phyloP scores from a whole-genome alignment of 116 monocot genomes.

The Thalassia testudinum region DNA sequence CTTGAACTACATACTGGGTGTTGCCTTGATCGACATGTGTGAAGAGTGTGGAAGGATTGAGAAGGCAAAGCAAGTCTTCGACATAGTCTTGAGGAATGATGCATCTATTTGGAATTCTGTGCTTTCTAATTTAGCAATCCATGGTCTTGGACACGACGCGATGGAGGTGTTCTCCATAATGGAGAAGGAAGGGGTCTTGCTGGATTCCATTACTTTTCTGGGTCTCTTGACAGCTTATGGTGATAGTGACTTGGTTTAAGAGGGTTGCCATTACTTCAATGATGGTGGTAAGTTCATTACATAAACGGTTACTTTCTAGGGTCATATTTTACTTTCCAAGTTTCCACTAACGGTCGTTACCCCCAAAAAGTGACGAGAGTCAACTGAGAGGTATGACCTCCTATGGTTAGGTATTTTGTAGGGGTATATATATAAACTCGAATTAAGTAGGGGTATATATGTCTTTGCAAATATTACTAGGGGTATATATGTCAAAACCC shows the following conservation, averaged over 20 bases:
- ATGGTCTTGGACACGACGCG: conserved; percentile 22
- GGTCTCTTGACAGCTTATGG: conserved; percentile 41
- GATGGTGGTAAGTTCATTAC: too few species aligned
- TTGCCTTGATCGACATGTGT: conserved; percentile 53
- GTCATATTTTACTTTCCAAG: too few species aligned
- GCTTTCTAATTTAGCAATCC: conserved; percentile 29
- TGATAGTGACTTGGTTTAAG: conserved; percentile 37
- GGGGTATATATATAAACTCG: too few species aligned
- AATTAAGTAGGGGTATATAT: too few species aligned
- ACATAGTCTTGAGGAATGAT: background rate
- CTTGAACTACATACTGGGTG: conserved; percentile 23
- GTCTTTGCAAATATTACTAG: too few species aligned
- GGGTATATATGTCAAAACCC: too few species aligned
- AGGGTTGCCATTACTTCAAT: conserved; percentile 25
- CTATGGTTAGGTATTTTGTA: too few species aligned
- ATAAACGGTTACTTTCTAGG: too few species aligned
- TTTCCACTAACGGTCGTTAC: too few species aligned
- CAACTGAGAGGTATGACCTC: too few species aligned
- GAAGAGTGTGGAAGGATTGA: conserved; percentile 40
- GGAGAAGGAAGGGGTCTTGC: conserved; percentile 20
- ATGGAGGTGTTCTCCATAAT: conserved; percentile 24
- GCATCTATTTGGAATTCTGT: conserved; percentile 43
- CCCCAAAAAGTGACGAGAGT: too few species aligned
- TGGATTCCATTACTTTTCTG: conserved; percentile 42
- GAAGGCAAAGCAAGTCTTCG: conserved; percentile 16